Evolutionary conservation across 148 eudicot genomes (phyloP).

Genomic region (Hydrangea macrophylla): DNA sequence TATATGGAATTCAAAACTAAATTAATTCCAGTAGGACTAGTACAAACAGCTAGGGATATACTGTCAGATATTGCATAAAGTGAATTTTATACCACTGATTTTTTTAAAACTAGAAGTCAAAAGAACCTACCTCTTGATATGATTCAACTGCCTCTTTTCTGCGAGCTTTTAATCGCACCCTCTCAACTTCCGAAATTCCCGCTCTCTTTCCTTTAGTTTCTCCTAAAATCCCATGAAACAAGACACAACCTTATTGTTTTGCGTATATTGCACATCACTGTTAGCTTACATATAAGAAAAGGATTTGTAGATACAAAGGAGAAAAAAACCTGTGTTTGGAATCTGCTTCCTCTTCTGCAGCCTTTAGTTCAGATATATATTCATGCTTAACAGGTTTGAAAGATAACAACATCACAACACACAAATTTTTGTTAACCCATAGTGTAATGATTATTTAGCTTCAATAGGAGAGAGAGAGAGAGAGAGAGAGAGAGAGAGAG

Average conservation of each 20-base stretch:
- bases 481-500: too few relatives aligned
- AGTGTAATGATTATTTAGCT: background rate
- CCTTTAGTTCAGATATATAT: constrained; percentile 71
- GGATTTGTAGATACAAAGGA: background rate
- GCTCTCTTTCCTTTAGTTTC: constrained; percentile 86
- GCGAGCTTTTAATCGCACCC: constrained; percentile 81
- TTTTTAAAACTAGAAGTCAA: background rate
- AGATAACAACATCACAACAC: background rate
- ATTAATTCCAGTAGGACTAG: background rate
- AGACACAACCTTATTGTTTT: background rate
- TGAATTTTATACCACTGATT: background rate
- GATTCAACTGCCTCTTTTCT: constrained; percentile 89
- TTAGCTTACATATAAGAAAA: background rate
- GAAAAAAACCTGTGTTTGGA: constrained; percentile 36
- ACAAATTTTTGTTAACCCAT: background rate
- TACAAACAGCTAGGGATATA: background rate
- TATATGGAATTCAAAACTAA: too few relatives aligned
- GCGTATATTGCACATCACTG: background rate
- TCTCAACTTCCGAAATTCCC: constrained; percentile 83
- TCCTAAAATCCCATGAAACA: constrained; percentile 39
- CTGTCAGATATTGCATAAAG: constrained; percentile 6
- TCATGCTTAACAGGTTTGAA: constrained; percentile 89
- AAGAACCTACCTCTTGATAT: constrained; percentile 73
- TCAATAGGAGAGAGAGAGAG: too few relatives aligned
- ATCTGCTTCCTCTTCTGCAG: constrained; percentile 63